Evolutionary conservation across 75 land plant genomes (phyloP), one percentile per base, ranked within the genome.

Genomic region (Isoetes taiwanensis): DNA sequence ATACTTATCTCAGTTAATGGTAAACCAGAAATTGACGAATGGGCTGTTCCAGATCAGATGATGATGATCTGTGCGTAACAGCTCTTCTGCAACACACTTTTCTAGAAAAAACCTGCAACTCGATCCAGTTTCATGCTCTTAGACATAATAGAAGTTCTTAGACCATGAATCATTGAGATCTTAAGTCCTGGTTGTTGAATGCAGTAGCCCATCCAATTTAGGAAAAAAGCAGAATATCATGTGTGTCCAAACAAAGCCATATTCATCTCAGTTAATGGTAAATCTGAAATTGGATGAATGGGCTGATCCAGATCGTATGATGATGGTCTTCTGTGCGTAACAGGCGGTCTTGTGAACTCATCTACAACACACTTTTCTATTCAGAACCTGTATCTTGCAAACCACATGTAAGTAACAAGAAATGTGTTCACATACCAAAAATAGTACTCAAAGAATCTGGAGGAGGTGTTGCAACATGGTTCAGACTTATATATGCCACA

Each of bases 361-460:
- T 62, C 64, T 62, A 55, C 64, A 27, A 30, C 55, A 48, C 3
- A 4, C 23, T 9, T 10, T 6, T 9, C 35, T 41, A 35, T 10
- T 21, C n/a, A n/a, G n/a, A n/a, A 9, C 38, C 38, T 9, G 19
- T 46, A 19, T 19, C 8, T 46, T 46, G 6, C 50, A 19, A 5
- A 46, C 16, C 16, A 46, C 50, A 4, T n/a, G 25, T n/a, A 23
- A 6, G 16, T 6, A 19, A 4, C 16, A 19, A n/a, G n/a, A n/a
- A n/a, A n/a, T n/a, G n/a, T n/a, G n/a, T n/a, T n/a, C n/a, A 29
- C 75, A 73, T 68, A 83, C 93, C 96, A 72, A 67, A 86, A 11
- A 86, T 59, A 23, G 81, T 72, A 41, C 61, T 75, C 28, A 78
- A 72, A 1, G 93, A 82, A 40, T 74, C 72, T n/a, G 93, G 74